A percentile compares a stretch with the other conserved stretches of the same genome.
These are phyloP conservation scores for Ogataea wickerhamii DNA, from an alignment of 805 yeast genomes.

Conservation along the genomic window DNA sequence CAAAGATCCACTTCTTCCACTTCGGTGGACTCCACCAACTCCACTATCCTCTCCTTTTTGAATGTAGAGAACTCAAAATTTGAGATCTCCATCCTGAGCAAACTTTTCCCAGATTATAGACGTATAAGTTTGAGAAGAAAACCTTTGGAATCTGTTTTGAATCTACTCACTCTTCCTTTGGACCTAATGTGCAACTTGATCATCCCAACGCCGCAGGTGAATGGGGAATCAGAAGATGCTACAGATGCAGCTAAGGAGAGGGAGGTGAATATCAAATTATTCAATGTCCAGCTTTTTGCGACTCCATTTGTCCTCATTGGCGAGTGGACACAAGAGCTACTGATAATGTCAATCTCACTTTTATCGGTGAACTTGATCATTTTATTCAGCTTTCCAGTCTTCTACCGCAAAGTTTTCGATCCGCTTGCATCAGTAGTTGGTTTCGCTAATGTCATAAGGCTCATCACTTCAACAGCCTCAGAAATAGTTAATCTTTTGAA, in stretches of 20 bases:
- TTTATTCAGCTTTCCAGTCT: not conserved
- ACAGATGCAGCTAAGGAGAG: constrained; percentile 8
- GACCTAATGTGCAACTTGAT: constrained; percentile 21
- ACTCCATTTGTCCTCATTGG: constrained; percentile 15
- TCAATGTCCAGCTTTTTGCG: constrained; percentile 29
- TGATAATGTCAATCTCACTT: constrained; percentile 3
- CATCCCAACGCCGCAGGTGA: constrained; percentile 28
- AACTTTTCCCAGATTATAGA: constrained; percentile 14
- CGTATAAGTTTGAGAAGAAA: constrained; percentile 6
- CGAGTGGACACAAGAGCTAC: not conserved
- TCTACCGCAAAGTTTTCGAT: constrained; percentile 19
- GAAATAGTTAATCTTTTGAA: constrained; percentile 34
- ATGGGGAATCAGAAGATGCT: constrained; percentile 7
- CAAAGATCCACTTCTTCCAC: constrained; percentile 10
- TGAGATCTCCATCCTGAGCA: constrained; percentile 9
- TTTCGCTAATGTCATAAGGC: constrained; percentile 26
- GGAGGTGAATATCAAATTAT: constrained; percentile 21
- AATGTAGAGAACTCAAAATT: constrained; percentile 3
- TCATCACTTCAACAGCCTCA: constrained; percentile 30
- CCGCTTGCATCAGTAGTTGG: constrained; percentile 27
- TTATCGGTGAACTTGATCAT: constrained; percentile 3
- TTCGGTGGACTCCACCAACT: constrained; percentile 9
- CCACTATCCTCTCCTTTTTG: constrained; percentile 14
- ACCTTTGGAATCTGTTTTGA: constrained; percentile 24
- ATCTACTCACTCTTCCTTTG: constrained; percentile 26